Evolutionary conservation across 306 rosid species (phyloP), one percentile per base, ranked within the genome.

Genomic region (Trifolium dubium): DNA sequence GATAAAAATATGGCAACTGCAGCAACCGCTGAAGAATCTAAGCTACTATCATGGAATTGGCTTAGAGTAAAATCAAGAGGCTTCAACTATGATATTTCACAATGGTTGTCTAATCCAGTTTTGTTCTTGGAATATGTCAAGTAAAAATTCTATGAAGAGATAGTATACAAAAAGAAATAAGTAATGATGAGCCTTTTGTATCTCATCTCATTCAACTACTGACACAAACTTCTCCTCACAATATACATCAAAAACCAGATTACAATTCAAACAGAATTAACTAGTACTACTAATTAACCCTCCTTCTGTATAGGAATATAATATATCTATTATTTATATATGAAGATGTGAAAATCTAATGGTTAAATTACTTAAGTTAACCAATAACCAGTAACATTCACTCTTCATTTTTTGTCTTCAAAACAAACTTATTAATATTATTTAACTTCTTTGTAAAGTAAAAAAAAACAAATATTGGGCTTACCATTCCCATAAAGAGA

Each of bases 401-500:
- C 23, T 17, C 35, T 56, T 56, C 63, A 11, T 28, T 28, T 12
- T 31, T 60, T 59, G 40, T 60, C 65, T 31, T 60, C 65, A 60
- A 60, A 60, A 60, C 41, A 60, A 60, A 60, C 65, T 60, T 58
- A 58, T 58, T 58, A 58, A 28, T 58, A 29, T 3, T 53, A 53
- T 12, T 9, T 53, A 53, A 18, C 31, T 53, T 53, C 4, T 53
- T 53, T 31, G 41, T 12, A 60, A 59, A 59, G 12, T 14, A 19
- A 60, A 59, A 13, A 56, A 59, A 30, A 30, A 13, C 40, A 60
- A 31, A 60, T 32, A 31, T n/a, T 56, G 15, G 37, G 19, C 18
- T 60, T 30, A 59, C 65, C 65, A 59, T 59, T 59, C 10, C 15
- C 8, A 56, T 5, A 28, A 56, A 28, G 35, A 56, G 63, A 30